A percentile compares a stretch with the other conserved stretches of the same genome.
These are phyloP conservation scores for Curvularia sp. DNA, from an alignment of 2,329 filamentous ascomycete species.

Conservation along the genomic window DNA sequence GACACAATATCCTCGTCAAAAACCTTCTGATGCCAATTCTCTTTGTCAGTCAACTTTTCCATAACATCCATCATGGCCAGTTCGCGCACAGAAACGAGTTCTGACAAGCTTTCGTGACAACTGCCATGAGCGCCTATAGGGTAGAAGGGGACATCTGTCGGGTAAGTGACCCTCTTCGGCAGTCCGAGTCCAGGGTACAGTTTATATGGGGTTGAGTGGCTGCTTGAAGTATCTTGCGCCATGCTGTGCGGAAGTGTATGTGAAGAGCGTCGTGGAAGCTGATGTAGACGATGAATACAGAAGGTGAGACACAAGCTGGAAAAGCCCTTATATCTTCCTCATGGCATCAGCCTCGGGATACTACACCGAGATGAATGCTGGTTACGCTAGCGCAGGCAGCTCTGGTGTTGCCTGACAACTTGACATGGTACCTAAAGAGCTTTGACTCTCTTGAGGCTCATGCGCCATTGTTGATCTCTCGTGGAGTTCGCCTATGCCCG, in stretches of 20 bases:
- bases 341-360: no score
- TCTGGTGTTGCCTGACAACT: background rate
- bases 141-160: conserved; percentile 12
- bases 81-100: conserved; percentile 47
- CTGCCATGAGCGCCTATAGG: conserved; percentile 26
- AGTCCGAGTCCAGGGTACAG: conserved; percentile 32
- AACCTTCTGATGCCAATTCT: conserved; percentile 52
- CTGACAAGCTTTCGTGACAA: conserved; percentile 9
- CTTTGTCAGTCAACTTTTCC: conserved; percentile 52
- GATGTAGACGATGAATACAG: background rate
- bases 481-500: no score
- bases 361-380: background rate
- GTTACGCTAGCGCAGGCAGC: conserved; percentile 1
- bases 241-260: background rate
- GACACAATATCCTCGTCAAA: conserved; percentile 41
- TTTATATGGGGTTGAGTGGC: background rate
- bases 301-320: background rate
- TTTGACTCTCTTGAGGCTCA: background rate
- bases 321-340: background rate
- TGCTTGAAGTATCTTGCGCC: background rate
- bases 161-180: conserved; percentile 12
- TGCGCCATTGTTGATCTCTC: no score
- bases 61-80: conserved; percentile 50
- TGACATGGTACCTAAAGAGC: background rate
- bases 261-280: background rate